These are phyloP conservation scores for Murraya koenigii DNA, from an alignment of 345 rosid genomes.

Conservation along the genomic window DNA sequence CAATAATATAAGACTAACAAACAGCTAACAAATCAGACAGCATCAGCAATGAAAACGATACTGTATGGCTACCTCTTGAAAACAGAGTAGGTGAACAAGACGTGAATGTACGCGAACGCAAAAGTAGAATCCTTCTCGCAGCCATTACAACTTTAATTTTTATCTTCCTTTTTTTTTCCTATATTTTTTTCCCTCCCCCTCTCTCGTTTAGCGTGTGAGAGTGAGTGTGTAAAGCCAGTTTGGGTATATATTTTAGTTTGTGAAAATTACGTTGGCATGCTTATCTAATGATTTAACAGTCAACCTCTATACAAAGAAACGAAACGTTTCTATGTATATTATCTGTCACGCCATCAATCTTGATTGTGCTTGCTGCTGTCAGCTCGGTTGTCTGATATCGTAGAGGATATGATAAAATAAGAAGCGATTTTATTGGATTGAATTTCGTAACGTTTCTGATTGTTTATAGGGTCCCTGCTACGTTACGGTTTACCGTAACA, in stretches of 20 bases:
- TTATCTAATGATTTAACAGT: background rate
- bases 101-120: slow-evolving; percentile 30
- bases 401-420: too few relatives aligned
- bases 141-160: background rate
- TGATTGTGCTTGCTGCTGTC: too few relatives aligned
- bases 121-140: background rate
- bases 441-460: too few relatives aligned
- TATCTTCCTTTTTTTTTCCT: too few relatives aligned
- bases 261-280: background rate
- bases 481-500: too few relatives aligned
- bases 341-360: too few relatives aligned
- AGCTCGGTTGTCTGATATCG: too few relatives aligned
- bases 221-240: background rate
- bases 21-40: background rate
- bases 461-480: too few relatives aligned
- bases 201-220: too few relatives aligned
- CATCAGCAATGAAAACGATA: background rate
- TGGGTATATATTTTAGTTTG: background rate
- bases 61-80: slow-evolving; percentile 26
- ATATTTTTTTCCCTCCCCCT: background rate
- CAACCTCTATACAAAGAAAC: background rate
- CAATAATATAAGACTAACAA: background rate
- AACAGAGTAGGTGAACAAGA: slow-evolving; percentile 29
- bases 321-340: too few relatives aligned
- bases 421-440: too few relatives aligned